These are phyloP conservation scores for Diutina siamensis DNA, from an alignment of 1,139 yeast species.

Conservation along the genomic window DNA sequence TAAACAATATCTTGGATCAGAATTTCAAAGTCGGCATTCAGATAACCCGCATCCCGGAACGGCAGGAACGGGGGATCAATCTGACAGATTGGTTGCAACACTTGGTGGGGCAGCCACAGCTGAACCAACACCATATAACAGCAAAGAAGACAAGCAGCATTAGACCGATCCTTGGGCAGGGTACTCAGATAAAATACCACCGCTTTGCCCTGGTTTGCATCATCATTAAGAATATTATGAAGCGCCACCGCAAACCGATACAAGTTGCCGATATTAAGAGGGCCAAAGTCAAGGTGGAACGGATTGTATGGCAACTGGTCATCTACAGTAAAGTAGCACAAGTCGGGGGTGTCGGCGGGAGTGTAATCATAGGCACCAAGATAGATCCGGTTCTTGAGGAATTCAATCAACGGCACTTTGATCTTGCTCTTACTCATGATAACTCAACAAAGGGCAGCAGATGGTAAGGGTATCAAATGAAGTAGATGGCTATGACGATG, in stretches of 20 bases:
- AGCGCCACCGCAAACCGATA: slow-evolving; percentile 91
- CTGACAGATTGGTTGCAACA: slow-evolving; percentile 86
- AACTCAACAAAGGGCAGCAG: neutral
- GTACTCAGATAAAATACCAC: slow-evolving; percentile 83
- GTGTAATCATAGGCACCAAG: slow-evolving; percentile 78
- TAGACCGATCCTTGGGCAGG: slow-evolving; percentile 72
- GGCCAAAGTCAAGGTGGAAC: slow-evolving; percentile 94
- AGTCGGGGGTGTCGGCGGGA: slow-evolving; percentile 66
- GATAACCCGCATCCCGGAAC: slow-evolving; percentile 94
- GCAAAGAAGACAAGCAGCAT: slow-evolving; percentile 88
- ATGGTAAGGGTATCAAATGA: neutral
- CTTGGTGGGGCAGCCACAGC: slow-evolving; percentile 98
- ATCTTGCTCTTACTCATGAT: slow-evolving; percentile 2
- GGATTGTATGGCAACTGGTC: slow-evolving; percentile 85
- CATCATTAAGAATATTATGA: slow-evolving; percentile 83
- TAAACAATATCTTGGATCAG: slow-evolving; percentile 91
- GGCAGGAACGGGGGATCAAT: slow-evolving; percentile 90
- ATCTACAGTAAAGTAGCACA: slow-evolving; percentile 85
- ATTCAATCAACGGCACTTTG: slow-evolving; percentile 5
- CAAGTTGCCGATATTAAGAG: slow-evolving; percentile 82
- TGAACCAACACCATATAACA: slow-evolving; percentile 94
- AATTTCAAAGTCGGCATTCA: slow-evolving; percentile 86
- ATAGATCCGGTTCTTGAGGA: slow-evolving; percentile 48
- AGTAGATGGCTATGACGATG: neutral
- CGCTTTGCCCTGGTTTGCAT: slow-evolving; percentile 74